phyloP scores from a whole-genome alignment of 2,329 filamentous ascomycete genomes.

The Eurotiales sp. region DNA sequence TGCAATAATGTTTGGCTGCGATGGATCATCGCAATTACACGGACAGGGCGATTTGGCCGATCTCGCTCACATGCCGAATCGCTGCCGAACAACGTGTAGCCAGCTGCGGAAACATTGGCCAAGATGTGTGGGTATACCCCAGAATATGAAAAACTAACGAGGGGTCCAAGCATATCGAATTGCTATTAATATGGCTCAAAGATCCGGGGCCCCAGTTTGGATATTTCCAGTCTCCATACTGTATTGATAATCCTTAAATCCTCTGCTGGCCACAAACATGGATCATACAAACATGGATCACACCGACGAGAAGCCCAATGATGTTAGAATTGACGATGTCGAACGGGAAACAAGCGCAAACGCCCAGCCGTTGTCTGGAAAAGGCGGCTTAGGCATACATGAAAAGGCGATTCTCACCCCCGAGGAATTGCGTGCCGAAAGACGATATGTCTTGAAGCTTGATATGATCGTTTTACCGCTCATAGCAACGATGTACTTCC shows the following conservation, averaged over 20 bases:
- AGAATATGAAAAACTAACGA: background rate
- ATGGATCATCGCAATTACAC: too few relatives aligned
- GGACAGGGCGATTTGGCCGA: background rate
- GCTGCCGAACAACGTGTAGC: background rate
- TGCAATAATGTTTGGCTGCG: too few relatives aligned
- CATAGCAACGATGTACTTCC: conserved; percentile 5
- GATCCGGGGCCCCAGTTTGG: background rate
- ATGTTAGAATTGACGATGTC: background rate
- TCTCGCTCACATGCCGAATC: background rate
- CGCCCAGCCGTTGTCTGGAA: background rate
- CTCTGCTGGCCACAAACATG: too few relatives aligned
- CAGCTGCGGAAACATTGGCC: background rate
- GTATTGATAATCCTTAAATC: too few relatives aligned
- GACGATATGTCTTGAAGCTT: background rate
- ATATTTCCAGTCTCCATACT: too few relatives aligned
- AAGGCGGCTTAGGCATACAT: background rate
- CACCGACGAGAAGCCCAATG: background rate
- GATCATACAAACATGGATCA: background rate
- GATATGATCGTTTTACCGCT: background rate
- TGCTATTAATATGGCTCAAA: background rate
- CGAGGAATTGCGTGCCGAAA: background rate
- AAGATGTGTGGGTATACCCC: background rate
- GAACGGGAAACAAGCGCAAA: background rate
- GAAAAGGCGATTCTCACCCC: background rate
- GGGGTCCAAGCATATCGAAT: background rate